A percentile compares a stretch with the other conserved stretches of the same genome.
Evolutionary conservation across 495 filamentous ascomycete genomes (phyloP).

Genomic region (Tirmania nivea): DNA sequence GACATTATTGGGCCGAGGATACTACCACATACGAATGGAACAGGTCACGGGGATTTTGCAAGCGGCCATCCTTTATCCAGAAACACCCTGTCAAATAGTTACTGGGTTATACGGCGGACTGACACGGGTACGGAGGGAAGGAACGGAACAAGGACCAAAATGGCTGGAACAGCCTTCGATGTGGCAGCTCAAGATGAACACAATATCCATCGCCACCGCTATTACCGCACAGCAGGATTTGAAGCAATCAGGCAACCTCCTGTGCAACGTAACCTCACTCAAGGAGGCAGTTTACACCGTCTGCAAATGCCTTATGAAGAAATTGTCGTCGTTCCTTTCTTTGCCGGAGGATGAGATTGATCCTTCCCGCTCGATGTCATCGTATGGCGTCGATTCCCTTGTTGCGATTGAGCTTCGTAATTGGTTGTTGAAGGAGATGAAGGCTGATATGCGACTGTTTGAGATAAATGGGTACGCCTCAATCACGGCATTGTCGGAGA

Average conservation of each 20-base stretch:
- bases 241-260: background rate
- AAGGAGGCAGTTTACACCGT: conserved; percentile 27
- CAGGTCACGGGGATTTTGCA: too few species aligned
- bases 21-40: too few species aligned
- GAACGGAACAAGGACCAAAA: conserved; percentile 19
- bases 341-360: conserved; percentile 32
- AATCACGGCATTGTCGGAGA: too few species aligned
- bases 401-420: conserved; percentile 33
- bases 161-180: conserved; percentile 2
- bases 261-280: background rate
- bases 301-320: conserved; percentile 26
- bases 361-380: conserved; percentile 25
- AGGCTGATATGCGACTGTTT: conserved; percentile 33
- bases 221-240: background rate
- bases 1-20: too few species aligned
- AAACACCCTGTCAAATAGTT: too few species aligned
- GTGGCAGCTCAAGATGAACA: conserved; percentile 3
- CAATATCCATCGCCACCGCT: conserved; percentile 17
- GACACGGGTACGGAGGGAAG: conserved; percentile 13
- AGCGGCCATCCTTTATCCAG: too few species aligned
- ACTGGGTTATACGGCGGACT: conserved; percentile 4
- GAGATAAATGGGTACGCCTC: conserved; percentile 19
- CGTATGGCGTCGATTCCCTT: conserved; percentile 33
- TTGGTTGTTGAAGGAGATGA: conserved; percentile 28
- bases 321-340: conserved; percentile 30